phyloP scores from a whole-genome alignment of 495 filamentous ascomycete species.

The Neurospora cerealis region DNA sequence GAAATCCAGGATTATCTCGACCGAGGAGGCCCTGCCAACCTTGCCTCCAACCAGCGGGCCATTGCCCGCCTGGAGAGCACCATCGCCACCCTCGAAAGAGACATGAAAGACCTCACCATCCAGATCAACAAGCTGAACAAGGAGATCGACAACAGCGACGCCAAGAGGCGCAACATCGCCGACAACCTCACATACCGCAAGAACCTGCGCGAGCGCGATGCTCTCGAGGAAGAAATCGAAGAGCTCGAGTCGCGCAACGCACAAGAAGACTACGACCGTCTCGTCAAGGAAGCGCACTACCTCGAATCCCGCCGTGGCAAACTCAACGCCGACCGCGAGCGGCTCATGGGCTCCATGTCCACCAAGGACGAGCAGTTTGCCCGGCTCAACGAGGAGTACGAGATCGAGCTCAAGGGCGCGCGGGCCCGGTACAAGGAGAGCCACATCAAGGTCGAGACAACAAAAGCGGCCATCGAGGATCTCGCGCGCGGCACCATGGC shows the following conservation, averaged over 20 bases:
- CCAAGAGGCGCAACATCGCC: slow-evolving; percentile 68
- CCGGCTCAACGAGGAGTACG: slow-evolving; percentile 63
- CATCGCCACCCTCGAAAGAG: slow-evolving; percentile 53
- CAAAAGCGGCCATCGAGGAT: slow-evolving; percentile 86
- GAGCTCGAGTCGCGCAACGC: slow-evolving; percentile 74
- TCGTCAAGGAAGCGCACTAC: slow-evolving; percentile 53
- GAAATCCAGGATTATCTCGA: slow-evolving; percentile 76
- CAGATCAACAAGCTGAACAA: slow-evolving; percentile 70
- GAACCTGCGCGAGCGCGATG: slow-evolving; percentile 54
- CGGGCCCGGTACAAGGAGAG: slow-evolving; percentile 74
- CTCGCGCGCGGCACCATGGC: slow-evolving; percentile 69
- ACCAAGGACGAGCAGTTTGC: slow-evolving; percentile 71
- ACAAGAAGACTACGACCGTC: slow-evolving; percentile 66
- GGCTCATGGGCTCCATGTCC: slow-evolving; percentile 61
- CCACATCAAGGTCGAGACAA: slow-evolving; percentile 85
- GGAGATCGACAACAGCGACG: slow-evolving; percentile 64
- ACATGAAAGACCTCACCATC: slow-evolving; percentile 54
- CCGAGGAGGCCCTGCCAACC: slow-evolving; percentile 60
- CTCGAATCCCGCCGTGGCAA: slow-evolving; percentile 52
- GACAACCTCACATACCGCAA: slow-evolving; percentile 83
- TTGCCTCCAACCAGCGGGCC: slow-evolving; percentile 57
- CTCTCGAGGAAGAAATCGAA: slow-evolving; percentile 57
- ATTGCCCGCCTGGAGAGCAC: slow-evolving; percentile 57
- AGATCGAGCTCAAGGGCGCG: slow-evolving; percentile 78
- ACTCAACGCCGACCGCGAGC: slow-evolving; percentile 37